These are phyloP conservation scores for Floccularia luteovirens DNA, from an alignment of 768 basidiomycete genomes.

Conservation along the genomic window DNA sequence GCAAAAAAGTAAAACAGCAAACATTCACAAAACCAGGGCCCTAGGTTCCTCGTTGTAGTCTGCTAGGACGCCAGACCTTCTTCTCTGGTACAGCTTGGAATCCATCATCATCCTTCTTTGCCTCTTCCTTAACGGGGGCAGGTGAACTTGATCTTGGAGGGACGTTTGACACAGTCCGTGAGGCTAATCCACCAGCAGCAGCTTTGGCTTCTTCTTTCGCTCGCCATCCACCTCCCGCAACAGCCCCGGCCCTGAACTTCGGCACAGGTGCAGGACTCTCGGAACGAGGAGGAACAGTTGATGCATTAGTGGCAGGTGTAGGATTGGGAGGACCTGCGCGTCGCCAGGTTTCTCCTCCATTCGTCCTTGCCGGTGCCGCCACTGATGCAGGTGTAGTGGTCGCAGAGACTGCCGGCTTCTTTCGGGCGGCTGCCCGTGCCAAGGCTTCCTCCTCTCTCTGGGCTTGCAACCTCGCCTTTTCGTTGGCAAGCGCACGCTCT, in stretches of 20 bases:
- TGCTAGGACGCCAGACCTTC: constrained; percentile 14
- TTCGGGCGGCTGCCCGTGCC: constrained; percentile 30
- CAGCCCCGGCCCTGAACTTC: constrained; percentile 37
- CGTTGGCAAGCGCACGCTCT: constrained; percentile 41
- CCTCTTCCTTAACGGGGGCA: constrained; percentile 30
- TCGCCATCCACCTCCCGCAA: constrained; percentile 51
- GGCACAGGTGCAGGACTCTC: constrained; percentile 45
- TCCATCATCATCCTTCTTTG: constrained; percentile 56
- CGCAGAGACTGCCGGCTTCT: constrained; percentile 18
- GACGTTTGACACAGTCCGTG: constrained; percentile 9
- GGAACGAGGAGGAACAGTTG: constrained; percentile 27
- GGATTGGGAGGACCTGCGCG: constrained; percentile 18
- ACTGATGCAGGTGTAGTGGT: constrained; percentile 4
- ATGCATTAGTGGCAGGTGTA: constrained; percentile 17
- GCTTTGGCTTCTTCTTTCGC: constrained; percentile 29
- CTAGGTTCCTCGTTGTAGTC: too few species aligned
- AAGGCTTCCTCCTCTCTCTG: constrained; percentile 72
- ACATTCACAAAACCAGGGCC: background rate
- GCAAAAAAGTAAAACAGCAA: background rate
- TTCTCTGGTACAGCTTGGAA: constrained; percentile 51
- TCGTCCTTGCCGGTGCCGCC: constrained; percentile 15
- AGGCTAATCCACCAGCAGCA: constrained; percentile 14
- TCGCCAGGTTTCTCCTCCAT: constrained; percentile 24
- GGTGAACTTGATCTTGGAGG: constrained; percentile 25
- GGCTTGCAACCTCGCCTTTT: constrained; percentile 49